These are phyloP conservation scores for Brassica balearica DNA, from an alignment of 441 rosid genomes.

Conservation along the genomic window DNA sequence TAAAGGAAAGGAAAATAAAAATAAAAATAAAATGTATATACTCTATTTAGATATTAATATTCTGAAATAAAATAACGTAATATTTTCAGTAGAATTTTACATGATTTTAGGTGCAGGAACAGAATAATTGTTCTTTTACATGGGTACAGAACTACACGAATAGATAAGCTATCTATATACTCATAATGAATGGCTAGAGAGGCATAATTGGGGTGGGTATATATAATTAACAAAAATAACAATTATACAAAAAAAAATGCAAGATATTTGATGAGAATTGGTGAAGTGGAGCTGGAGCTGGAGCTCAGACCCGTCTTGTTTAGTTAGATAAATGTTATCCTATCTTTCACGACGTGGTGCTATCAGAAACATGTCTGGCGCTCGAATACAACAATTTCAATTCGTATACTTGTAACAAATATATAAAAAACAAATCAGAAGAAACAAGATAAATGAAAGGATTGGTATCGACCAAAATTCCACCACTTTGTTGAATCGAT, in stretches of 20 bases:
- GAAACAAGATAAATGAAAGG: conserved; percentile 22
- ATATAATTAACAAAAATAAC: conserved; percentile 4
- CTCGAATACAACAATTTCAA: conserved; percentile 39
- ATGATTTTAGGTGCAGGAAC: too few species aligned
- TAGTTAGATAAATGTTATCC: conserved; percentile 45
- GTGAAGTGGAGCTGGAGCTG: conserved; percentile 27
- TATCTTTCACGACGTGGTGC: conserved; percentile 44
- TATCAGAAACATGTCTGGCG: conserved; percentile 44
- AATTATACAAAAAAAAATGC: neutral
- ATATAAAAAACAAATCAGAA: neutral
- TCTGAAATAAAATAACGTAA: too few species aligned
- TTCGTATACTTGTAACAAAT: conserved; percentile 19
- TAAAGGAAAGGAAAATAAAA: too few species aligned
- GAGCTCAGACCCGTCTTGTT: conserved; percentile 44
- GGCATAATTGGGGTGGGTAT: too few species aligned
- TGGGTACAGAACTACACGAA: conserved; percentile 17
- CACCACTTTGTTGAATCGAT: conserved; percentile 40
- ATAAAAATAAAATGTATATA: too few species aligned
- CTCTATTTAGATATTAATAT: too few species aligned
- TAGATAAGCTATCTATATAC: neutral
- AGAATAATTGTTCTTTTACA: conserved; percentile 4
- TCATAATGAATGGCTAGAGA: conserved; percentile 25
- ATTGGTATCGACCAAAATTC: conserved; percentile 37
- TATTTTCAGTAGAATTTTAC: too few species aligned
- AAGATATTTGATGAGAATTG: conserved; percentile 41